Conservation (phyloP, 139 green algal species). For the Parachlorella kessleri region DNA sequence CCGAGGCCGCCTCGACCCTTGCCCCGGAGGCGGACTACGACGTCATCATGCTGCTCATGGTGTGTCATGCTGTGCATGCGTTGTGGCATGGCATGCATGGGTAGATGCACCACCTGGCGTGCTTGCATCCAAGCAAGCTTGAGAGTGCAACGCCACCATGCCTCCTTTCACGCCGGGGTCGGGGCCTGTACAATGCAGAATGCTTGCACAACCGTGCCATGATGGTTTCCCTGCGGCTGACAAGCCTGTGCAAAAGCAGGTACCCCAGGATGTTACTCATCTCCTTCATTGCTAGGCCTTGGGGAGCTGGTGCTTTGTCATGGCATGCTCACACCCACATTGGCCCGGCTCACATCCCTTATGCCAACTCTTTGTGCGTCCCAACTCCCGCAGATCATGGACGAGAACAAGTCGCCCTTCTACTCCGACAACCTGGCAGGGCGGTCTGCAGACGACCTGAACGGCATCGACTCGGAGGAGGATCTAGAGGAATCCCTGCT, state of each 20-base stretch:
- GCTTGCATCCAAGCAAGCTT: no score
- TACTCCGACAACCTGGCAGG: conserved; percentile 26
- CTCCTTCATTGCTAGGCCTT: no score
- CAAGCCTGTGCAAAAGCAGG: no score
- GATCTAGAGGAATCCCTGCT: conserved; percentile 34
- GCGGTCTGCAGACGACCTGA: not conserved
- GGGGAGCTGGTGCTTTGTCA: no score
- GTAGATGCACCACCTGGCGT: no score
- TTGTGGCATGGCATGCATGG: no score
- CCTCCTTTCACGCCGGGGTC: no score
- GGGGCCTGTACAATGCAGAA: no score
- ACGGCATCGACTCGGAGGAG: not conserved
- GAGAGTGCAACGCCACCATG: no score
- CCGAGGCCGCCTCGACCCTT: conserved; percentile 13
- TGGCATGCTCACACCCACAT: not conserved
- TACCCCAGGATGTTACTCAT: no score
- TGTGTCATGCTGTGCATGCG: no score
- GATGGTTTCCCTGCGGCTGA: not conserved
- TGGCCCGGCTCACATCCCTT: not conserved
- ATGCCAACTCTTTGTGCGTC: no score
- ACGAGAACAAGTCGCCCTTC: conserved; percentile 34
- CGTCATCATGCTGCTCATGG: conserved; percentile 41
- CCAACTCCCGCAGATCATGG: conserved; percentile 23
- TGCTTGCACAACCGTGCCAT: not conserved
- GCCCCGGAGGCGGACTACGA: conserved; percentile 16